Base-by-base conservation (phyloP, 176 grass and related monocot species). In the Raddia guianensis region DNA sequence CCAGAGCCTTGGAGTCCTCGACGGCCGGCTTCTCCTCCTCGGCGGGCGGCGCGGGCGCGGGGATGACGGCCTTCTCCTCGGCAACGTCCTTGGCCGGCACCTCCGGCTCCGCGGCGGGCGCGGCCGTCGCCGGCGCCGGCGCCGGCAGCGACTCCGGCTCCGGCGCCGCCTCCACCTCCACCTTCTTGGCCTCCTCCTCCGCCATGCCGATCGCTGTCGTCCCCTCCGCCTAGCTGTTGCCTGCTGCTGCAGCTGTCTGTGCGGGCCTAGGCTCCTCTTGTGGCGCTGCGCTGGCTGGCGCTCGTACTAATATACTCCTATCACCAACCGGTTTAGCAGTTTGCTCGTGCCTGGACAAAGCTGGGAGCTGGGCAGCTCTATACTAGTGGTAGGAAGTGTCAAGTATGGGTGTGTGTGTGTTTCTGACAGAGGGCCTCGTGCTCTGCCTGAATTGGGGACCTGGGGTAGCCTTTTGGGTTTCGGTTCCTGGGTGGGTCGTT, bases 51-150 rank as follows among this genome's bases (percentile, higher is more conserved):
- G 77, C 86, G n/a, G 79, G 58, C 4, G 40, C 75, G 9, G 89
- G 87, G 86, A 94, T 82, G 74, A 90, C 87, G 49, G 80, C 79
- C 91, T 97, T 97, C 91, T 97, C 91, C 87, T 97, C 94, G 6
- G 91, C 72, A n/a, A 94, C 94, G 67, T 94, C 94, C 89, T 97
- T 97, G 21, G 91, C 47, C 12, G 88, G 55, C 10, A 72, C 7
- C 75, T 54, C 82, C 49, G 75, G 64, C 76, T 60, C 70, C 35
- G 20, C 12, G 46, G 54, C 19, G 2, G 72, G 57, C 0, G 85
- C n/a, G 12, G 27, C 19, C 9, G 86, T 44, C 15, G 76, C 65
- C 9, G 86, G 50, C 15, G 76, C 65, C 2, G 83, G 63, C 0
- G 78, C 0, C 7, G 27, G 56, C 12, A 61, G 21, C 9, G 75